phyloP scores from a whole-genome alignment of 1,139 yeast genomes.

The Candida tropicalis region DNA sequence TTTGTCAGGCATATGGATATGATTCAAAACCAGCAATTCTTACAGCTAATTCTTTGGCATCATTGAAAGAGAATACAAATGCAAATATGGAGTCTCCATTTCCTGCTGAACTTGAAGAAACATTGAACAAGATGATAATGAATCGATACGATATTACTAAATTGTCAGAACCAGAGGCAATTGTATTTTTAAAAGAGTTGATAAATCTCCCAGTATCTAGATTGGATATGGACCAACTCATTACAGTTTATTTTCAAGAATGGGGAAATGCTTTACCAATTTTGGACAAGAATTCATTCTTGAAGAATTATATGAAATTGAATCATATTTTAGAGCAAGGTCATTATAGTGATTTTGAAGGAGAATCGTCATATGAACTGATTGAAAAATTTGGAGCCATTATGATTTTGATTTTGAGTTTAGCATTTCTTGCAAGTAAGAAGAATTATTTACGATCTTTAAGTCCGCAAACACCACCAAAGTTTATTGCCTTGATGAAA shows the following conservation, averaged over 20 bases:
- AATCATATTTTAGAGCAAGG: conserved; percentile 41
- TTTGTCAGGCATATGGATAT: conserved; percentile 71
- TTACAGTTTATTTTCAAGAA: conserved; percentile 68
- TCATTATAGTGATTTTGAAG: conserved; percentile 11
- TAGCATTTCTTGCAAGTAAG: conserved; percentile 54
- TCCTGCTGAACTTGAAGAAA: conserved; percentile 17
- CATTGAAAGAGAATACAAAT: conserved; percentile 52
- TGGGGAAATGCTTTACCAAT: conserved; percentile 79
- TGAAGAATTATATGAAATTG: conserved; percentile 56
- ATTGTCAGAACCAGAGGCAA: conserved; percentile 38
- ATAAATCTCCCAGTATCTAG: conserved; percentile 54
- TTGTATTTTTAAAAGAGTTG: conserved; percentile 45
- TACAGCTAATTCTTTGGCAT: conserved; percentile 70
- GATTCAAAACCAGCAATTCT: conserved; percentile 66
- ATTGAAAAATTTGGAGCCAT: conserved; percentile 64
- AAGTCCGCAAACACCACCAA: conserved; percentile 19
- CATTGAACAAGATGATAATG: conserved; percentile 29
- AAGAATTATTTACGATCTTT: conserved; percentile 23
- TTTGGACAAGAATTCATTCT: conserved; percentile 64
- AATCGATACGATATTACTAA: conserved; percentile 31
- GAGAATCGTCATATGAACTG: conserved; percentile 29
- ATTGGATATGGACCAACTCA: conserved; percentile 56
- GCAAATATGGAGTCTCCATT: conserved; percentile 13
- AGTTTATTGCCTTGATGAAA: conserved; percentile 30
- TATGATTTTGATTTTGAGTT: conserved; percentile 56